Evolutionary conservation across 768 basidiomycete species (phyloP).

Genomic region (Tylopilus subfusipes): DNA sequence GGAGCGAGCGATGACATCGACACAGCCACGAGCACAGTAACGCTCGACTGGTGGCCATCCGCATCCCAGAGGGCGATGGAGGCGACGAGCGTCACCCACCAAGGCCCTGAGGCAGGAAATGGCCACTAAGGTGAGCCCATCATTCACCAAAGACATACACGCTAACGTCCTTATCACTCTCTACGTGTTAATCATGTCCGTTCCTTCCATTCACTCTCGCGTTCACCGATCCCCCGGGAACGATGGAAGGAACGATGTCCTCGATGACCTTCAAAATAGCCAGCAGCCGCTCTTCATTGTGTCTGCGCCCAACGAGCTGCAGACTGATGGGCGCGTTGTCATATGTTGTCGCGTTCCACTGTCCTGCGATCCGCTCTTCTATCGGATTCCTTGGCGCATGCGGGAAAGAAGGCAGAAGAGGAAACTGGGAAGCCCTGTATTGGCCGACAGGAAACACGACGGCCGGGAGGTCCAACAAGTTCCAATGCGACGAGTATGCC

Average conservation of each 20-base stretch:
- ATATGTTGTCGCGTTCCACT: constrained; percentile 43
- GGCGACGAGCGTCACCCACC: background rate
- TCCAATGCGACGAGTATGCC: constrained; percentile 53
- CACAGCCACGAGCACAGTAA: background rate
- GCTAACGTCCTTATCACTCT: background rate
- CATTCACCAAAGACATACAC: constrained; percentile 5
- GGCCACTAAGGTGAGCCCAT: constrained; percentile 6
- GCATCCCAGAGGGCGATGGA: constrained; percentile 8
- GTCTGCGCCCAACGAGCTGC: constrained; percentile 49
- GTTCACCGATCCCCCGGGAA: constrained; percentile 10
- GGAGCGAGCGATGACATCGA: background rate
- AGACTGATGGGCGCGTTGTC: constrained; percentile 43
- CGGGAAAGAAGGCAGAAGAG: constrained; percentile 9
- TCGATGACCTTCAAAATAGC: constrained; percentile 43
- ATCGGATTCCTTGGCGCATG: constrained; percentile 33
- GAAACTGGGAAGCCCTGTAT: constrained; percentile 25
- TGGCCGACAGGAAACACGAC: constrained; percentile 46
- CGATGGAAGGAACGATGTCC: constrained; percentile 13
- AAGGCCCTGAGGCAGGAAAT: constrained; percentile 8
- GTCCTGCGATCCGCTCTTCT: constrained; percentile 34
- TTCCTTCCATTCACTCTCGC: constrained; percentile 9
- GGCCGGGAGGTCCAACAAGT: constrained; percentile 47
- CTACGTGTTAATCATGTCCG: constrained; percentile 4
- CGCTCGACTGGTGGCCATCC: constrained; percentile 6
- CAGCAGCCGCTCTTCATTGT: constrained; percentile 48